Conservation (phyloP, 305 asterid genomes). For the Solanum hybrid region DNA sequence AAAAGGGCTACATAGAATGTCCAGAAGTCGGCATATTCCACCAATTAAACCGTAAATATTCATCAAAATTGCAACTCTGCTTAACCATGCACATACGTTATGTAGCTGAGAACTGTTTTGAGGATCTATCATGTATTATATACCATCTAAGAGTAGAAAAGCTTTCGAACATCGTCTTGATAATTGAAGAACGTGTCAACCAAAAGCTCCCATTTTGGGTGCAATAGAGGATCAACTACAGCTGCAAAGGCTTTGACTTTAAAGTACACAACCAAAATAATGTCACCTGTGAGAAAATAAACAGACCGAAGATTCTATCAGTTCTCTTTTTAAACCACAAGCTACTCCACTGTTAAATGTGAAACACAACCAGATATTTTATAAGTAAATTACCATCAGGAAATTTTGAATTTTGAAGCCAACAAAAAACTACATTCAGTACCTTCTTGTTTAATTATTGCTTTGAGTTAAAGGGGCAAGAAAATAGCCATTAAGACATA, state of each 20-base stretch:
- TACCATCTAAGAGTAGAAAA: neutral
- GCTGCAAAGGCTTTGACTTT: neutral
- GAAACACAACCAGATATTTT: neutral
- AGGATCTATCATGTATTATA: neutral
- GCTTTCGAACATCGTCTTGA: neutral
- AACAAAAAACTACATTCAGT: neutral
- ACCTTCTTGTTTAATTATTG: neutral
- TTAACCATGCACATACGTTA: neutral
- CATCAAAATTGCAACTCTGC: neutral
- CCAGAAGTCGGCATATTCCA: neutral
- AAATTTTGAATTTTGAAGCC: neutral
- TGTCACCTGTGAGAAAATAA: slow-evolving; percentile 1
- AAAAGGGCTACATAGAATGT: neutral
- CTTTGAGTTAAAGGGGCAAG: neutral
- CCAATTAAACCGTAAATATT: neutral
- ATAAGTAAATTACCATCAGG: neutral
- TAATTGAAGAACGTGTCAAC: neutral
- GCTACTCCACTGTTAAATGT: neutral
- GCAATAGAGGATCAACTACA: neutral
- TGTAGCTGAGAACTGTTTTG: neutral
- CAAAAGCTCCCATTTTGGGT: neutral
- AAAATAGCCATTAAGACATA: neutral
- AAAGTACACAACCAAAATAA: neutral
- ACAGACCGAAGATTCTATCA: neutral
- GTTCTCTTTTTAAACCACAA: neutral